phyloP scores from a whole-genome alignment of 208 protist genomes.

The Trypanosoma mega region DNA sequence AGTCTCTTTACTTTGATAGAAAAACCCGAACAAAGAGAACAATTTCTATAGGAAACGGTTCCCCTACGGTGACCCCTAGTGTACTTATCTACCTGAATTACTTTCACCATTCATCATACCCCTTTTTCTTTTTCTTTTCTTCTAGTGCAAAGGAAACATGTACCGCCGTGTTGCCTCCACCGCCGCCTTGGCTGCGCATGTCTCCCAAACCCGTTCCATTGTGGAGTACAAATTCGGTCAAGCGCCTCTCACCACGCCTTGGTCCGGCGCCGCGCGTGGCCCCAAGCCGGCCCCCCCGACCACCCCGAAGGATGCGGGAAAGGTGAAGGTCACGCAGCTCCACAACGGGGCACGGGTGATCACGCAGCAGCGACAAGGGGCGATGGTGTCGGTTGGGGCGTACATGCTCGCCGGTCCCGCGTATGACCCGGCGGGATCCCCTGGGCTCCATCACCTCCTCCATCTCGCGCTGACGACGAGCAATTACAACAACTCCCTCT shows the following conservation, averaged over 20 bases:
- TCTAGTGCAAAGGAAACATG: constrained; percentile 26
- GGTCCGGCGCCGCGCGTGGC: constrained; percentile 12
- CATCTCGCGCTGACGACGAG: constrained; percentile 77
- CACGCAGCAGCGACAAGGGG: constrained; percentile 66
- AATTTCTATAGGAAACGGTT: too few species aligned
- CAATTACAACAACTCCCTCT: constrained; percentile 84
- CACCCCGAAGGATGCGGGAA: background rate
- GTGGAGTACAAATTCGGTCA: constrained; percentile 83
- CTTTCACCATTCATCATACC: too few species aligned
- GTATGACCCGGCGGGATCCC: constrained; percentile 73
- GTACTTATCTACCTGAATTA: too few species aligned
- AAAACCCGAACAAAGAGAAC: too few species aligned
- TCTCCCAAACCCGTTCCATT: constrained; percentile 47
- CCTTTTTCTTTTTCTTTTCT: constrained; percentile 2
- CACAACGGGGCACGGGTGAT: constrained; percentile 84
- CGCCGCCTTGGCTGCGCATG: constrained; percentile 20
- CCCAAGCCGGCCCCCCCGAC: background rate
- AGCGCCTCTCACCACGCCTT: constrained; percentile 46
- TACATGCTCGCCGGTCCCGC: constrained; percentile 81
- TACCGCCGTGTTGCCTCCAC: constrained; percentile 42
- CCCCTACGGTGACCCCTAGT: too few species aligned
- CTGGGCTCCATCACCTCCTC: constrained; percentile 71
- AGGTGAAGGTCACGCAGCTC: constrained; percentile 66
- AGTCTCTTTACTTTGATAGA: too few species aligned
- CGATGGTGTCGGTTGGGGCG: constrained; percentile 73